phyloP scores from a whole-genome alignment of 805 yeast species.

The Yamadazyma nakazawae region DNA sequence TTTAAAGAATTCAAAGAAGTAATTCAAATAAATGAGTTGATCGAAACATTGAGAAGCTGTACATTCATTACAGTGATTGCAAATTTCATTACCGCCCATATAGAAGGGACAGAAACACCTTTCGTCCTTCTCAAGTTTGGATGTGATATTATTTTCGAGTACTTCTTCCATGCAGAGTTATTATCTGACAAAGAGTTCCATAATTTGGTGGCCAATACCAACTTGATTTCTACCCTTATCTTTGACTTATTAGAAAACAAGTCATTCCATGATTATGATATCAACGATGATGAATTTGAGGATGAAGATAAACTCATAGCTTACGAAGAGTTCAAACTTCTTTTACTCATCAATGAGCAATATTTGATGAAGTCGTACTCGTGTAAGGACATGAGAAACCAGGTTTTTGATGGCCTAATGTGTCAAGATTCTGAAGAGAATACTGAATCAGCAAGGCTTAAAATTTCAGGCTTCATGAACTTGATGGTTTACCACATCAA shows the following conservation, averaged over 20 bases:
- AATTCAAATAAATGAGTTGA: conserved; percentile 18
- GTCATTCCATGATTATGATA: conserved; percentile 26
- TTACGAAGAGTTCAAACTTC: conserved; percentile 63
- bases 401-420: conserved; percentile 54
- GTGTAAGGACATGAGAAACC: conserved; percentile 33
- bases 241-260: conserved; percentile 30
- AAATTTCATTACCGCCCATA: conserved; percentile 27
- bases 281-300: conserved; percentile 36
- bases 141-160: conserved; percentile 41
- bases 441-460: conserved; percentile 11
- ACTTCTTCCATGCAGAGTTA: conserved; percentile 33
- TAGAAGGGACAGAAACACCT: conserved; percentile 19
- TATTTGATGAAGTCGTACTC: conserved; percentile 61
- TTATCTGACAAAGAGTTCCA: conserved; percentile 34
- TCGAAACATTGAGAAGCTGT: conserved; percentile 20
- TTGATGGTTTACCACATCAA: conserved; percentile 62
- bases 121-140: conserved; percentile 35
- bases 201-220: conserved; percentile 23
- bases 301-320: conserved; percentile 54
- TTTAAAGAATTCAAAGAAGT: conserved; percentile 13
- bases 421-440: conserved; percentile 33
- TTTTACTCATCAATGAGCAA: conserved; percentile 82
- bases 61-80: conserved; percentile 28
- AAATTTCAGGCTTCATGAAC: conserved; percentile 65
- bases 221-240: conserved; percentile 28